Evolutionary conservation across 257 asterid genomes (phyloP), one percentile per base, ranked within the genome.

Genomic region (Fraxinus excelsior): DNA sequence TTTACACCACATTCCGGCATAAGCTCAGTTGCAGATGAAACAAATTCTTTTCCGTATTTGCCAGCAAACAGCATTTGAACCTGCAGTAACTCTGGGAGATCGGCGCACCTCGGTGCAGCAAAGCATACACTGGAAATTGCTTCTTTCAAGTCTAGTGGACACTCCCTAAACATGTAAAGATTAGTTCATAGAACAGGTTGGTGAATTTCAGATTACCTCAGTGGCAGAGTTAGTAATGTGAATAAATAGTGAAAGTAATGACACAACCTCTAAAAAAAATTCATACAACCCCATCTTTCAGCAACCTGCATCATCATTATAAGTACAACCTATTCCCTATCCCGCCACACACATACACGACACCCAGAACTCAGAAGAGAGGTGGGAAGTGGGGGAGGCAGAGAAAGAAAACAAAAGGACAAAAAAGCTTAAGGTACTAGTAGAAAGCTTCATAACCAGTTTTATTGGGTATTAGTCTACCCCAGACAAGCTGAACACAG

Each of bases 31-130:
- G 99, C 98, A 68, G 97, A 91, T 35, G 87, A 5, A 31, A 93
- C 92, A 40, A 93, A 96, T 76, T 96, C 98, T 87, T 90, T 90
- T 70, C 98, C 97, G 71, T 96, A 96, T 91, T 96, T 96, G 12
- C 92, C 92, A 49, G 90, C 88, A 83, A 96, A 96, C 65, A 88
- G 71, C 86, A 96, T 65, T 80, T 92, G 98, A 73, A 82, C 97
- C 77, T 90, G 96, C 64, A 82, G 84, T 90, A 96, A 82, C 87
- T 96, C 99, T 3, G 91, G 86, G 23, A 96, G 91, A 90, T 96
- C 99, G 35, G 98, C 94, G 80, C 98, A 96, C 85, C 99, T 90
- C 71, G 99, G 99, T 78, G 99, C 99, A 25, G 99, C 97, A 87
- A 96, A 96, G 88, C 99, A 93, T 75, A 96, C 77, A 73, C 97